phyloP scores from a whole-genome alignment of 148 eudicot genomes.

The Tetragonia tetragonoides region DNA sequence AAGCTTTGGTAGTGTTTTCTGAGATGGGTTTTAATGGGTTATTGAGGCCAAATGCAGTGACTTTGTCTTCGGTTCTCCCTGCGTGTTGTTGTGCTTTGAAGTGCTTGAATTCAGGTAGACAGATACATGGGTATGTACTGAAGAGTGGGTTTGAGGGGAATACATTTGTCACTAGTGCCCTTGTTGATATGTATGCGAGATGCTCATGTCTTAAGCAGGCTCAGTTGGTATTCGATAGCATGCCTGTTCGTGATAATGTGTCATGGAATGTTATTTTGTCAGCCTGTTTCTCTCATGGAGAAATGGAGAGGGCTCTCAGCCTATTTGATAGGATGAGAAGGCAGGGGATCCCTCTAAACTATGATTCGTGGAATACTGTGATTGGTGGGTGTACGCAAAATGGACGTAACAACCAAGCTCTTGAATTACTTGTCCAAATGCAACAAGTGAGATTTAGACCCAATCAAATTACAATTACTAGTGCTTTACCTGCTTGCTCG shows the following conservation, averaged over 20 bases:
- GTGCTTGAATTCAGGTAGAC: conserved; percentile 49
- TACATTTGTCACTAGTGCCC: conserved; percentile 62
- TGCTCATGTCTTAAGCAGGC: conserved; percentile 61
- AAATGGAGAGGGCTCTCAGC: conserved; percentile 45
- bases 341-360: conserved; percentile 39
- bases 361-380: conserved; percentile 77
- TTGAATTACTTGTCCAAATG: conserved; percentile 57
- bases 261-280: conserved; percentile 68
- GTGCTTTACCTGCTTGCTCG: conserved; percentile 62
- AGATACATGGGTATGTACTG: conserved; percentile 64
- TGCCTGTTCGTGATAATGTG: conserved; percentile 46
- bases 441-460: conserved; percentile 55
- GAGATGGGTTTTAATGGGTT: conserved; percentile 61
- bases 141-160: conserved; percentile 54
- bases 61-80: conserved; percentile 68
- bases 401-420: conserved; percentile 48
- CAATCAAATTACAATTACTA: conserved; percentile 62
- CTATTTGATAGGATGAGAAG: conserved; percentile 45
- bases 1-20: conserved; percentile 43
- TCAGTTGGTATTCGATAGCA: conserved; percentile 49
- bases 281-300: conserved; percentile 60
- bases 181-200: conserved; percentile 69
- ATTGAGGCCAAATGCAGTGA: conserved; percentile 52
- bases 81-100: conserved; percentile 67
- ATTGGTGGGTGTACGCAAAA: conserved; percentile 65